Conservation (phyloP, 2,329 filamentous ascomycete genomes). For the Cordyceps militaris region DNA sequence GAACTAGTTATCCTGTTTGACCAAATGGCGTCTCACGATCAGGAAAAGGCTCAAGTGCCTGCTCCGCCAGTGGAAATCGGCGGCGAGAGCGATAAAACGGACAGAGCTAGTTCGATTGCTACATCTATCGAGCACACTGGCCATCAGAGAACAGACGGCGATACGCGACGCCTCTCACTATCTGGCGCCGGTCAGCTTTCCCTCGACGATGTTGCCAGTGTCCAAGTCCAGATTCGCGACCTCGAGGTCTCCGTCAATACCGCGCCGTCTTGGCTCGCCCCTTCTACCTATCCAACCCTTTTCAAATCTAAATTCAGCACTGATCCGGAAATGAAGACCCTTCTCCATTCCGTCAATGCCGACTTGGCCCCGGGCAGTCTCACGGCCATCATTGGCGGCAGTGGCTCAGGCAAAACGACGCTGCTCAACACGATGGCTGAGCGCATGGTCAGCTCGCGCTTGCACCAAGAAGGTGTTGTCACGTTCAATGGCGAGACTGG, state of each 20-base stretch:
- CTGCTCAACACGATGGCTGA: slow-evolving; percentile 65
- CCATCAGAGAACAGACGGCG: slow-evolving; percentile 9
- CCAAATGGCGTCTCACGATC: slow-evolving; percentile 2
- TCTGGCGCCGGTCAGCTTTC: slow-evolving; percentile 32
- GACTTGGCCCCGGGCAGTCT: slow-evolving; percentile 58
- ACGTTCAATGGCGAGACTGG: slow-evolving; percentile 55
- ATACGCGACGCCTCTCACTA: slow-evolving; percentile 22
- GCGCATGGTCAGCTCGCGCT: slow-evolving; percentile 50
- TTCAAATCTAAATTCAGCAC: slow-evolving; percentile 32
- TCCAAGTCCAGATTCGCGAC: slow-evolving; percentile 46
- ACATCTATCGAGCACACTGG: slow-evolving; percentile 15
- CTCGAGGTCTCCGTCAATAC: slow-evolving; percentile 52
- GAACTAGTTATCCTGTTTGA: not conserved
- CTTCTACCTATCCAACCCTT: slow-evolving; percentile 37
- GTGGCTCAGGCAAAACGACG: slow-evolving; percentile 67
- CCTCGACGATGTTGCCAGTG: slow-evolving; percentile 47
- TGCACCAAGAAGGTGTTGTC: slow-evolving; percentile 46
- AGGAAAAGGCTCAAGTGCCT: not conserved
- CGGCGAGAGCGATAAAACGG: slow-evolving; percentile 16
- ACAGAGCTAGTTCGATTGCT: slow-evolving; percentile 18
- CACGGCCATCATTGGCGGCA: slow-evolving; percentile 69
- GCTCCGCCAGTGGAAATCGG: not conserved
- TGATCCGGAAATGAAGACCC: slow-evolving; percentile 36
- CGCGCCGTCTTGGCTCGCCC: slow-evolving; percentile 46
- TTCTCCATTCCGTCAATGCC: slow-evolving; percentile 58